phyloP scores from a whole-genome alignment of 1,139 yeast species.

The Blastobotrys malaysiensis region DNA sequence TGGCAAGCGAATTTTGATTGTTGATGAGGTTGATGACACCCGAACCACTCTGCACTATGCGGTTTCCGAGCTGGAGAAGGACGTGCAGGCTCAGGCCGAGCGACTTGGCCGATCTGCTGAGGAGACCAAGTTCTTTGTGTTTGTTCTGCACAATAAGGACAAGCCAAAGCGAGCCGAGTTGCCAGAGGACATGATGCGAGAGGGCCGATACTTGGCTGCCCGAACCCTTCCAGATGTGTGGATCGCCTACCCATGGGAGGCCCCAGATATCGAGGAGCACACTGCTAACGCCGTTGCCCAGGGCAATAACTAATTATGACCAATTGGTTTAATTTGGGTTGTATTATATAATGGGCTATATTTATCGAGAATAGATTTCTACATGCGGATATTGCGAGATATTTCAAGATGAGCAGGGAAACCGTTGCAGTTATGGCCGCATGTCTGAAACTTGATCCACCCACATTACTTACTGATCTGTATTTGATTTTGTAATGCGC shows the following conservation, averaged over 20 bases:
- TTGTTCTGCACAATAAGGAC: slow-evolving; percentile 88
- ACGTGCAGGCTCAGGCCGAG: slow-evolving; percentile 56
- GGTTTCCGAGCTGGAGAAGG: slow-evolving; percentile 78
- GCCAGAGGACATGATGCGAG: slow-evolving; percentile 56
- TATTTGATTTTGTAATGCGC: too few relatives aligned
- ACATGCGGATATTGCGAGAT: neutral
- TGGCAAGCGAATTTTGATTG: slow-evolving; percentile 76
- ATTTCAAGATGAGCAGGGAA: too few relatives aligned
- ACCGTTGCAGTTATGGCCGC: too few relatives aligned
- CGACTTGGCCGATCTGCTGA: slow-evolving; percentile 46
- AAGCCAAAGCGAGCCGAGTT: slow-evolving; percentile 82
- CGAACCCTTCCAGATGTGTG: slow-evolving; percentile 86
- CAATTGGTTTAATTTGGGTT: neutral
- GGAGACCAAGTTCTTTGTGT: slow-evolving; percentile 74
- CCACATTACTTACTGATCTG: too few relatives aligned
- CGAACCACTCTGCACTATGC: slow-evolving; percentile 94
- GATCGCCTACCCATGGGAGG: slow-evolving; percentile 99
- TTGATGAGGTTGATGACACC: slow-evolving; percentile 94
- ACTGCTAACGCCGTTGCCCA: slow-evolving; percentile 76
- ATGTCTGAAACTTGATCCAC: too few relatives aligned
- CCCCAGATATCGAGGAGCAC: slow-evolving; percentile 82
- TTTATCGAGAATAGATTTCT: neutral
- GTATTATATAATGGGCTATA: neutral
- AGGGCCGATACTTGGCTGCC: slow-evolving; percentile 82
- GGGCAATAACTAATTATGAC: slow-evolving; percentile 43